These are phyloP conservation scores for Backusella luteola DNA, from an alignment of 192 early-diverging fungal species.

Conservation along the genomic window DNA sequence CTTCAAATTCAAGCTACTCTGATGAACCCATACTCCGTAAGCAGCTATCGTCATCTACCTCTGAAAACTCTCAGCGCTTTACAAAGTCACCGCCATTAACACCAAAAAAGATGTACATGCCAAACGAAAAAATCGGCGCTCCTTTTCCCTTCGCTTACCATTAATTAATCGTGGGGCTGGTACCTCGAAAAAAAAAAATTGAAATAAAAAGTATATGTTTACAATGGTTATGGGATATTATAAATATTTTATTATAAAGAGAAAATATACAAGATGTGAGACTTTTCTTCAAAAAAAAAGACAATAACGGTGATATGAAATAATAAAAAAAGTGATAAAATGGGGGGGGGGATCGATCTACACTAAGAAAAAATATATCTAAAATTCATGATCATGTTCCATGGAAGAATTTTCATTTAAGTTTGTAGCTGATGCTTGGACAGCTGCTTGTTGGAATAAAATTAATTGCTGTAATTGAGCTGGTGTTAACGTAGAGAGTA, in stretches of 20 bases:
- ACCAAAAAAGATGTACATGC: not conserved
- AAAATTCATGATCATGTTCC: slow-evolving; percentile 5
- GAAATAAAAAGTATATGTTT: not conserved
- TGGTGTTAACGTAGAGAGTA: not conserved
- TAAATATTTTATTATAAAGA: not conserved
- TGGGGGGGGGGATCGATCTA: not conserved
- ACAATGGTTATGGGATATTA: not conserved
- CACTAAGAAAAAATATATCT: not conserved
- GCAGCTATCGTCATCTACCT: not conserved
- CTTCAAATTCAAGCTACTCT: not conserved
- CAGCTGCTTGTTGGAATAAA: not conserved
- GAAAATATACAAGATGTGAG: not conserved
- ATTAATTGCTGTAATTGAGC: slow-evolving; percentile 8
- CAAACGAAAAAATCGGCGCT: not conserved
- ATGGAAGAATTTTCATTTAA: not conserved
- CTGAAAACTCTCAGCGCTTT: not conserved
- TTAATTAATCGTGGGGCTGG: not conserved
- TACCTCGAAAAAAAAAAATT: not conserved
- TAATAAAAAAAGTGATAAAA: not conserved
- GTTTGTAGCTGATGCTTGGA: not conserved
- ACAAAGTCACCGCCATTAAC: not conserved
- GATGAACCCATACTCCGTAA: not conserved
- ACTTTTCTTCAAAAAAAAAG: not conserved
- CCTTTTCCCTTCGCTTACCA: not conserved
- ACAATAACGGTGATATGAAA: not conserved